Evolutionary conservation across 2,329 filamentous ascomycete species (phyloP).

Genomic region (Colletotrichum sojae): DNA sequence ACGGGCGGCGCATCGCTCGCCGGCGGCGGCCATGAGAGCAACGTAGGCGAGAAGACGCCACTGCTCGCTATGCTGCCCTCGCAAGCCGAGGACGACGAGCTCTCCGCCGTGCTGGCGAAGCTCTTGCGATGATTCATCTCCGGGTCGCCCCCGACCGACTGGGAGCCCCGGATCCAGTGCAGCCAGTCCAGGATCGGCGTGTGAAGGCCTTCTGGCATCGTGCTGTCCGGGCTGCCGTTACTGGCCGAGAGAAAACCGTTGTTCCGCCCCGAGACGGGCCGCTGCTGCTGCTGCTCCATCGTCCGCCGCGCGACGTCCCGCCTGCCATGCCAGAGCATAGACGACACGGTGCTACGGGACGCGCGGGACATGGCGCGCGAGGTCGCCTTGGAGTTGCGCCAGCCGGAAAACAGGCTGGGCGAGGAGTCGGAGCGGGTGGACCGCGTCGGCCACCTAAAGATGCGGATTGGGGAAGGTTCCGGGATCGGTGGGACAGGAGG

Average conservation of each 20-base stretch:
- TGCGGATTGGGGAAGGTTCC: constrained; percentile 32
- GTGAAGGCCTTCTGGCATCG: constrained; percentile 12
- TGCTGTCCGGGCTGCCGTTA: not conserved
- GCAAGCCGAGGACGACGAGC: not conserved
- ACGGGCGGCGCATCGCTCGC: not conserved
- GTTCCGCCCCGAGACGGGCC: not conserved
- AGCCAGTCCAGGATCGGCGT: constrained; percentile 36
- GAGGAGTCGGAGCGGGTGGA: constrained; percentile 27
- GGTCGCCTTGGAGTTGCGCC: constrained; percentile 3
- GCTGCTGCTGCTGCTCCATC: not conserved
- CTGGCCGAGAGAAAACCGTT: not conserved
- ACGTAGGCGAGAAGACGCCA: constrained; percentile 32
- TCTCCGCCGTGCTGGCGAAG: constrained; percentile 21
- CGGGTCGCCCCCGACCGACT: constrained; percentile 20
- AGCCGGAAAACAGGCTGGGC: constrained; percentile 1
- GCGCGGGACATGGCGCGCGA: constrained; percentile 15
- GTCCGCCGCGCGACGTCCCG: constrained; percentile 27
- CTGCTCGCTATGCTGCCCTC: constrained; percentile 30
- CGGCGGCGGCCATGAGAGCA: constrained; percentile 22
- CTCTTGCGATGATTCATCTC: constrained; percentile 38
- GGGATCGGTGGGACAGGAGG: constrained; percentile 21
- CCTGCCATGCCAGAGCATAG: constrained; percentile 38
- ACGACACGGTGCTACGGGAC: constrained; percentile 35
- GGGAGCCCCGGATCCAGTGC: constrained; percentile 31
- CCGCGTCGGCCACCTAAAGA: constrained; percentile 39